These are phyloP conservation scores for Tuber calosporum DNA, from an alignment of 495 filamentous ascomycete species.

Conservation along the genomic window DNA sequence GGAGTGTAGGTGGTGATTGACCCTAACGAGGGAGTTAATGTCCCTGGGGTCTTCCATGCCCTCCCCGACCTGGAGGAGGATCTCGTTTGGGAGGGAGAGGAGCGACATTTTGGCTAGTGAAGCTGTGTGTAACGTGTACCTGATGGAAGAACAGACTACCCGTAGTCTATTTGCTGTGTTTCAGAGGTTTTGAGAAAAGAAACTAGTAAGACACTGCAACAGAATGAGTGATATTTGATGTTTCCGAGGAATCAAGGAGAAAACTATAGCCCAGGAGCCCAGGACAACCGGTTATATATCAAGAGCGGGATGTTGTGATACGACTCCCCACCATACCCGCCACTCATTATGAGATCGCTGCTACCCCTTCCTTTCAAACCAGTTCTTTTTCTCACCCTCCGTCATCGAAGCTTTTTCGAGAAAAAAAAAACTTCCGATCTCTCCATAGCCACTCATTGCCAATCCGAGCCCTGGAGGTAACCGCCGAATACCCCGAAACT, in stretches of 20 bases:
- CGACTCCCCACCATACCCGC: neutral
- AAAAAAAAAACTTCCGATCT: neutral
- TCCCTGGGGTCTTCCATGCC: conserved; percentile 9
- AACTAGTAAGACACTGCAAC: neutral
- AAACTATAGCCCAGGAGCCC: neutral
- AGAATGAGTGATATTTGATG: conserved; percentile 1
- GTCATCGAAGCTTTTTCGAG: neutral
- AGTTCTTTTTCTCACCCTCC: neutral
- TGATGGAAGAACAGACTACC: neutral
- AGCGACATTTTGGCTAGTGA: conserved; percentile 14
- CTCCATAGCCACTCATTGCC: neutral
- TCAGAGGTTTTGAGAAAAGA: neutral
- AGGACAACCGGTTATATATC: neutral
- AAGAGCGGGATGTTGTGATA: neutral
- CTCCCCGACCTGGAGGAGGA: conserved; percentile 21
- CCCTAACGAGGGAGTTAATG: conserved; percentile 12
- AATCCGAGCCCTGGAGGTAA: neutral
- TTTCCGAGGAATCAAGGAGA: neutral
- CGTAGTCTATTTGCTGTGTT: neutral
- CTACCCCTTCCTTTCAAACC: neutral
- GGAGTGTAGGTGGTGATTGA: conserved; percentile 8
- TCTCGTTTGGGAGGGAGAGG: conserved; percentile 27
- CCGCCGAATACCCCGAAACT: neutral
- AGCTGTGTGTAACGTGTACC: neutral
- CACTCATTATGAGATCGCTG: neutral